Evolutionary conservation across 768 basidiomycete species (phyloP).

Genomic region (Leccinum disarticulatum): DNA sequence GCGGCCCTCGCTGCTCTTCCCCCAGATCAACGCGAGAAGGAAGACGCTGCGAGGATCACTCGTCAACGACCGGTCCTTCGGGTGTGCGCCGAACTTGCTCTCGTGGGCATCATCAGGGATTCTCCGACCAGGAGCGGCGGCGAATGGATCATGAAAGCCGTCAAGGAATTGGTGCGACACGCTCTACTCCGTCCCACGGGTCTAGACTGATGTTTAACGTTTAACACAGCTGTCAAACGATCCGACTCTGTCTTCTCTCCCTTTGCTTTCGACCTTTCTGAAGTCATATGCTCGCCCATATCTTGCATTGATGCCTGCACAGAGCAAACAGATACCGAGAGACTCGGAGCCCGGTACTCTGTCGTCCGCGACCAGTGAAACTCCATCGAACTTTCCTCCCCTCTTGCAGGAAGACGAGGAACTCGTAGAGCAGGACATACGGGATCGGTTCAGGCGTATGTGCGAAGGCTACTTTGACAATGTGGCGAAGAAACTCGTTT

Average conservation of each 20-base stretch:
- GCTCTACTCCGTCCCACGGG: constrained; percentile 7
- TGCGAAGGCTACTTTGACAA: constrained; percentile 92
- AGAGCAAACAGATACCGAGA: constrained; percentile 57
- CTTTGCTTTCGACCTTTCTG: constrained; percentile 87
- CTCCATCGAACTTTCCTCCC: constrained; percentile 41
- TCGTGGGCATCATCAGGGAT: constrained; percentile 82
- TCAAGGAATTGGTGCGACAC: constrained; percentile 77
- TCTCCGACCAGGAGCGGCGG: constrained; percentile 68
- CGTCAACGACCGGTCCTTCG: constrained; percentile 86
- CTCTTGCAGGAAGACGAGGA: constrained; percentile 59
- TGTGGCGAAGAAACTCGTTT: constrained; percentile 87
- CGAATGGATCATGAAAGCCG: constrained; percentile 85
- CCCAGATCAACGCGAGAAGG: constrained; percentile 88
- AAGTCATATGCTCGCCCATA: constrained; percentile 90
- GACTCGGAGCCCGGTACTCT: constrained; percentile 57
- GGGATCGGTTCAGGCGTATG: constrained; percentile 88
- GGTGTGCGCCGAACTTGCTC: constrained; percentile 85
- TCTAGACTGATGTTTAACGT: constrained; percentile 14
- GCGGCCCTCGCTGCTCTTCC: constrained; percentile 54
- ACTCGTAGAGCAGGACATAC: constrained; percentile 80
- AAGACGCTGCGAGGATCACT: constrained; percentile 74
- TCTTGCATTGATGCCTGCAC: constrained; percentile 68
- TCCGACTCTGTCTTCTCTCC: constrained; percentile 81
- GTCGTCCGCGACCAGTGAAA: constrained; percentile 37
- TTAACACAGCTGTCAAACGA: constrained; percentile 77